phyloP scores from a whole-genome alignment of 345 rosid species.

The Eucalyptus caleyi region DNA sequence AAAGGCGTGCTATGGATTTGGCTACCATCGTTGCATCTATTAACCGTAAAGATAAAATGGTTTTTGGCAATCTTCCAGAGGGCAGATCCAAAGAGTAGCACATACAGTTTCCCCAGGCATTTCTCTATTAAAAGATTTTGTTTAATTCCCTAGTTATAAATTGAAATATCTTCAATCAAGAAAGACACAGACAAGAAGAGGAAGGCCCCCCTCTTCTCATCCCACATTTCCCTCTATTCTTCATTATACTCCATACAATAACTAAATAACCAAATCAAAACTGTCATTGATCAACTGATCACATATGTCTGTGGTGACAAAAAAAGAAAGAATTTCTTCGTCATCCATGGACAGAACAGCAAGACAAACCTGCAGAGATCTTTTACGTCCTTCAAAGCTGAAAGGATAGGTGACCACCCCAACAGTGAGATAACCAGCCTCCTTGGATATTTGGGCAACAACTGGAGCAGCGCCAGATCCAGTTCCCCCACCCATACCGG shows the following conservation, averaged over 20 bases:
- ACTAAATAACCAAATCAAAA: not conserved
- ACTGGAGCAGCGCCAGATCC: constrained; percentile 99
- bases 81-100: not conserved
- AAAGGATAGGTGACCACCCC: constrained; percentile 98
- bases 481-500: constrained; percentile 99
- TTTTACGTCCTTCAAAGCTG: constrained; percentile 97
- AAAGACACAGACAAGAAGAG: not conserved
- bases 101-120: not conserved
- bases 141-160: not conserved
- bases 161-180: not conserved
- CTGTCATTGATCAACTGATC: not conserved
- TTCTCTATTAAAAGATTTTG: not conserved
- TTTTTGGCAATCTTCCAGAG: not conserved
- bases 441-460: constrained; percentile 85
- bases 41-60: not conserved
- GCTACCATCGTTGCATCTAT: not conserved
- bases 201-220: not conserved
- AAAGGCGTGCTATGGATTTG: not conserved
- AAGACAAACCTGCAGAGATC: constrained; percentile 64
- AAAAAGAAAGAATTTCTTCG: not conserved
- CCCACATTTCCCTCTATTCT: not conserved
- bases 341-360: not conserved
- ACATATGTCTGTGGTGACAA: not conserved
- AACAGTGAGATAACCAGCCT: constrained; percentile 91
- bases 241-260: not conserved